A percentile compares a stretch with the other conserved stretches of the same genome.
Conservation (phyloP, 163 green algal species). For the Volvox carteri region DNA sequence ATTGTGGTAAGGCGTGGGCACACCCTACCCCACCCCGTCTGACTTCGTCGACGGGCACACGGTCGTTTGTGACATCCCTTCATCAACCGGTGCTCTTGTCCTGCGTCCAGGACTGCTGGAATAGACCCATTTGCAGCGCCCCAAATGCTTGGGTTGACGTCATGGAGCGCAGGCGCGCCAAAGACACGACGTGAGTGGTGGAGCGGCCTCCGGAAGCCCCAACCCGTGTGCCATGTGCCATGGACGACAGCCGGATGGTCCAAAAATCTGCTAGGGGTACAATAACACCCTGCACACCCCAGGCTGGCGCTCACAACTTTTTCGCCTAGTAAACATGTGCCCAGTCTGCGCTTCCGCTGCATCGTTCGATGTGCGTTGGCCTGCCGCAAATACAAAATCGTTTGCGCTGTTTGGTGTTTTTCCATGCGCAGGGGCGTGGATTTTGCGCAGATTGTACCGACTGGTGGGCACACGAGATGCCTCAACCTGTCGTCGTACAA, state of each 20-base stretch:
- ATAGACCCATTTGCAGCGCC: constrained; percentile 90
- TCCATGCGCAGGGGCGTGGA: constrained; percentile 31
- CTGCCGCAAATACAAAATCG: no score
- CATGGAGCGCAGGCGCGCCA: constrained; percentile 74
- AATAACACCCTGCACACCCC: no score
- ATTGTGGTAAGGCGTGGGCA: constrained; percentile 62
- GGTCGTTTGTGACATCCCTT: background rate
- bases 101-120: constrained; percentile 74
- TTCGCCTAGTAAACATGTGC: no score
- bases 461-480: constrained; percentile 74
- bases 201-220: background rate
- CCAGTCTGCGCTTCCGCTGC: no score
- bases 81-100: no score
- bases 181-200: constrained; percentile 18
- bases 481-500: constrained; percentile 99
- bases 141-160: constrained; percentile 90
- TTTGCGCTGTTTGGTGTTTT: no score
- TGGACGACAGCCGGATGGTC: no score
- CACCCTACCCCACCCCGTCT: background rate
- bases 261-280: no score
- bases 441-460: constrained; percentile 1
- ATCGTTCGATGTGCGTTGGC: no score
- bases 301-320: no score
- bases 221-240: background rate
- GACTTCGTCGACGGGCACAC: background rate